Conservation (phyloP, 495 filamentous ascomycete species). For the Talaromyces nanjingensis region DNA sequence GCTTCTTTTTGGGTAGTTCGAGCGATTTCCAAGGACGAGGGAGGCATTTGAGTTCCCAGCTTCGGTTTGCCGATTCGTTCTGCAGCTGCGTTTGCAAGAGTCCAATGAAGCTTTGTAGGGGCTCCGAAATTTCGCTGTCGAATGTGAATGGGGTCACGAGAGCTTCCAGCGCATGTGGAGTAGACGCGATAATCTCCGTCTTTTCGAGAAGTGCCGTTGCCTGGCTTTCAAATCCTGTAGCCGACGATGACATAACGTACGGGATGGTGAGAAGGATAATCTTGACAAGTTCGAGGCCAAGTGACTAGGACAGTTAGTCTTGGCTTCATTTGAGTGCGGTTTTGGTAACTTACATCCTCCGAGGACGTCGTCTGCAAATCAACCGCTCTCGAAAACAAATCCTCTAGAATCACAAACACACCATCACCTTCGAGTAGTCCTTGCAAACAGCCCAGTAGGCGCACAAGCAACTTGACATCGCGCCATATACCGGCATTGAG, state of each 20-base stretch:
- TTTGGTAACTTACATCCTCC: slow-evolving; percentile 63
- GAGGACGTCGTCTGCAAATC: slow-evolving; percentile 86
- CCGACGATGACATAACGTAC: slow-evolving; percentile 74
- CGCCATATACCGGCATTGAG: slow-evolving; percentile 73
- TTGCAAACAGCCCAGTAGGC: slow-evolving; percentile 80
- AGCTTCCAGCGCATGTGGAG: slow-evolving; percentile 72
- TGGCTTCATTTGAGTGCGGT: not conserved
- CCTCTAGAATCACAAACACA: slow-evolving; percentile 75
- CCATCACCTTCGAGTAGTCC: slow-evolving; percentile 73
- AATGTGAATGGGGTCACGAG: slow-evolving; percentile 76
- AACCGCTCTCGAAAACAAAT: slow-evolving; percentile 75
- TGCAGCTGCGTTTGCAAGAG: slow-evolving; percentile 82
- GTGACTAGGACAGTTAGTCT: slow-evolving; percentile 23
- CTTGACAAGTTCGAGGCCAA: slow-evolving; percentile 87
- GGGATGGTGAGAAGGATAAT: slow-evolving; percentile 90
- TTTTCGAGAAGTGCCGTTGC: slow-evolving; percentile 77
- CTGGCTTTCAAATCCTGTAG: slow-evolving; percentile 55
- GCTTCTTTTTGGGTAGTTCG: slow-evolving; percentile 19
- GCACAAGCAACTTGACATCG: slow-evolving; percentile 81
- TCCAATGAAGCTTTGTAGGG: slow-evolving; percentile 65
- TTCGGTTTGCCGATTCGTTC: slow-evolving; percentile 51
- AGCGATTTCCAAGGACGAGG: slow-evolving; percentile 75
- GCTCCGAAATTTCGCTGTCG: slow-evolving; percentile 41
- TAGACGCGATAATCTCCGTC: slow-evolving; percentile 83
- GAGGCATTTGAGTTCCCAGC: slow-evolving; percentile 73